Evolutionary conservation across 2,329 filamentous ascomycete genomes (phyloP).

Genomic region (Fusarium nygamai): DNA sequence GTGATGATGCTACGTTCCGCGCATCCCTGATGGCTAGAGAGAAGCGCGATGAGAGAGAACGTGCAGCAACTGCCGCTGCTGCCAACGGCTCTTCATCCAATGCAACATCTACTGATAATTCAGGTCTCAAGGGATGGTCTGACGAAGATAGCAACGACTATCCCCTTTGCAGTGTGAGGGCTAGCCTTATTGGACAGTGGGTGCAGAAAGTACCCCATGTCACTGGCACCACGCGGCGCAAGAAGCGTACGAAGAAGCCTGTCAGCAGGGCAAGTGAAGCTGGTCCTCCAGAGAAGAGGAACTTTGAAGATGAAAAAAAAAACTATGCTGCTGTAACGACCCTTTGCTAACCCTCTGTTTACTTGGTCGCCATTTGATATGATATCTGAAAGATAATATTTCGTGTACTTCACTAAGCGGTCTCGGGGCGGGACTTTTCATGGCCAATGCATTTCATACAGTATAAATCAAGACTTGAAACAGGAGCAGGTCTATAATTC

Average conservation of each 20-base stretch:
- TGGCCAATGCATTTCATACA: neutral
- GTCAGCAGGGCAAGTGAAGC: neutral
- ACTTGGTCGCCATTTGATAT: neutral
- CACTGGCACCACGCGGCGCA: constrained; percentile 52
- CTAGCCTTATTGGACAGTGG: constrained; percentile 75
- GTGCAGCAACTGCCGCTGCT: neutral
- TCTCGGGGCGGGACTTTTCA: neutral
- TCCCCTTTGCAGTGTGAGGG: constrained; percentile 74
- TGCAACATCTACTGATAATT: neutral
- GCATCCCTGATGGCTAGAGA: constrained; percentile 71
- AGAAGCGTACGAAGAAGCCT: constrained; percentile 47
- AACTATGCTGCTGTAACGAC: neutral
- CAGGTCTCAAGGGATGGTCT: constrained; percentile 64
- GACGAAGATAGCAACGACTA: constrained; percentile 75
- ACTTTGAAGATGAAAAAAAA: constrained; percentile 4
- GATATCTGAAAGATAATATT: neutral
- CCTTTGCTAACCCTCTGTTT: neutral
- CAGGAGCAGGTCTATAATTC: constrained; percentile 12
- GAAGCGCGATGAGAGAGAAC: constrained; percentile 61
- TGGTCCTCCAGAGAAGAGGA: constrained; percentile 17
- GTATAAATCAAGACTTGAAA: constrained; percentile 9
- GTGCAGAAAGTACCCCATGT: constrained; percentile 66
- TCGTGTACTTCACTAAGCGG: neutral
- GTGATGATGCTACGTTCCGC: constrained; percentile 73
- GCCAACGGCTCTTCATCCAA: neutral